Base-by-base conservation (phyloP, 805 yeast species). In the Aciculoconidium aculeatum region DNA sequence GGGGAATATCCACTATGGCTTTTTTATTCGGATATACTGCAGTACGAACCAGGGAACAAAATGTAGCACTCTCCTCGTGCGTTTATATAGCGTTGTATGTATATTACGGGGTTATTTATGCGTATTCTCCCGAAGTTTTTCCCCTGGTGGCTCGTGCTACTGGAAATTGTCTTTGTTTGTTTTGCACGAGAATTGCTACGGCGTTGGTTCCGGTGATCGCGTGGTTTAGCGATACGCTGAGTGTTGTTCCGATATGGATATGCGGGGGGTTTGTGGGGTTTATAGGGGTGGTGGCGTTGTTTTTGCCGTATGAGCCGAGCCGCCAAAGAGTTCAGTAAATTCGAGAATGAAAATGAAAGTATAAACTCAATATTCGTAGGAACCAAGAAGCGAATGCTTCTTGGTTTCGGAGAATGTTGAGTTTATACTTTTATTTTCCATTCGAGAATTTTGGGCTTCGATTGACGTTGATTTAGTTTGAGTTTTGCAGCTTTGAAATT, bases 71-170 rank as follows among this genome's bases (percentile, higher is more conserved):
- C 15, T 33, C 45, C 6, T 37, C 47, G 11, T 32, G 32, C 21
- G 45, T 46, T 7, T 46, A 36, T 21, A 29, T 41, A n/a, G 30
- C 46, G 19, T 31, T 42, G 25, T 42, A 46, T 38, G 41, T 46
- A 20, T 46, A 46, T 37, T 58, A 48, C 31, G 54, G 58, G 3
- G 49, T 47, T 15, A 39, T 58, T 27, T 58, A 55, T 36, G 62
- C 59, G 4, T 58, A 51, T 28, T 43, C 60, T 6, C 64, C 64
- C 1, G 63, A 55, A 32, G 57, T 56, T 11, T 44, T 58, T 42
- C 64, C 64, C 1, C 45, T 61, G 4, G 37, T 46, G 6, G 61
- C 61, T 4, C 39, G 65, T 38, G 59, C 54, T 18, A 58, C 64
- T 2, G 64, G 63, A 5, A 51, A 55, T 38, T 58, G 58, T 17